Conservation (phyloP, 2,329 filamentous ascomycete species). For the Plectosphaerella plurivora region DNA sequence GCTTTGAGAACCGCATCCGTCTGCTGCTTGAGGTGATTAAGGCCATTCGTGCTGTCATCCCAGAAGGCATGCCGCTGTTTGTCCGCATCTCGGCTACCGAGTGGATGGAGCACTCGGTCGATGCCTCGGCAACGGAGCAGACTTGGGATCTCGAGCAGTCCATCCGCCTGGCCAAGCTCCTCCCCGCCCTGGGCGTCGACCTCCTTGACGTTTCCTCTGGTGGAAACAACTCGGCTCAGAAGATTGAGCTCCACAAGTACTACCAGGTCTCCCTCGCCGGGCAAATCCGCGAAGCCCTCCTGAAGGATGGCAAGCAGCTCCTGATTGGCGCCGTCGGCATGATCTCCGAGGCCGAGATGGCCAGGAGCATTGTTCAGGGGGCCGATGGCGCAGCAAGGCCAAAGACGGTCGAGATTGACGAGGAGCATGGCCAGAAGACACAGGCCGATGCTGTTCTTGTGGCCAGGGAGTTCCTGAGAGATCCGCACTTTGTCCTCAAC, state of each 20-base stretch:
- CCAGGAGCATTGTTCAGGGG: constrained; percentile 52
- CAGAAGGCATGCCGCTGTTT: constrained; percentile 50
- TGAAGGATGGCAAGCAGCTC: constrained; percentile 43
- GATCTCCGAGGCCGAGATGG: constrained; percentile 66
- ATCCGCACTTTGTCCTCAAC: constrained; percentile 72
- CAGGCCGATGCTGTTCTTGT: constrained; percentile 68
- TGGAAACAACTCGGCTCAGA: constrained; percentile 61
- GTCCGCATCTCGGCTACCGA: constrained; percentile 59
- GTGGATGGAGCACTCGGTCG: constrained; percentile 46
- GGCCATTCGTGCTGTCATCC: constrained; percentile 47
- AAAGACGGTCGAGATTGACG: constrained; percentile 31
- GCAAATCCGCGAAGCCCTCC: constrained; percentile 63
- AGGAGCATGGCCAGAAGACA: constrained; percentile 30
- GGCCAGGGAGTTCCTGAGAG: constrained; percentile 74
- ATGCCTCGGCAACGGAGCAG: constrained; percentile 21
- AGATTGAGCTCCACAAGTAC: constrained; percentile 55
- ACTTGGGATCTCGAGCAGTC: constrained; percentile 69
- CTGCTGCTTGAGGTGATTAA: constrained; percentile 50
- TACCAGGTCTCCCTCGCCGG: constrained; percentile 75
- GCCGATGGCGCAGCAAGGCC: constrained; percentile 31
- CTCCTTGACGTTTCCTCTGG: constrained; percentile 78
- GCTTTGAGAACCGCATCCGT: constrained; percentile 62
- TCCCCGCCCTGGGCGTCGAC: constrained; percentile 73
- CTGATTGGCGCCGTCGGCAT: constrained; percentile 71
- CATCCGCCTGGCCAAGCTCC: constrained; percentile 61